Conservation (phyloP, 1,139 yeast genomes). For the Candida tetrigidarum region DNA sequence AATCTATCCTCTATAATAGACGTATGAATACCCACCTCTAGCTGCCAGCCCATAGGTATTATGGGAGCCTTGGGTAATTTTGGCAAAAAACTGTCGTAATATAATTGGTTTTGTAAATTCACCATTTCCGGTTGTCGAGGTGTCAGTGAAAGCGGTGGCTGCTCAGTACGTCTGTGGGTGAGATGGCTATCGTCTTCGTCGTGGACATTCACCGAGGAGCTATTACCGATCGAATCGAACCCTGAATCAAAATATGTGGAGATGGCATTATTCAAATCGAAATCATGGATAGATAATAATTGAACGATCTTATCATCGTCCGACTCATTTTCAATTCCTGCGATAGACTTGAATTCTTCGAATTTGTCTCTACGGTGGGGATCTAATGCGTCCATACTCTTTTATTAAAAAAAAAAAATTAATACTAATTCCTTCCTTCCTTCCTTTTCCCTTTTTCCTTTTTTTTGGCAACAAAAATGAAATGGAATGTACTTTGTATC, state of each 20-base stretch:
- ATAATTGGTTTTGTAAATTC: slow-evolving; percentile 39
- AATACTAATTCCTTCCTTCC: too few species aligned
- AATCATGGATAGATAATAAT: slow-evolving; percentile 45
- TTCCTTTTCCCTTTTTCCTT: not conserved
- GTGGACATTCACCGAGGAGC: slow-evolving; percentile 22
- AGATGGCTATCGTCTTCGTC: slow-evolving; percentile 15
- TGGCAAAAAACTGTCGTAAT: slow-evolving; percentile 40
- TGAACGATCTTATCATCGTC: slow-evolving; percentile 38
- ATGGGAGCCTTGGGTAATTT: slow-evolving; percentile 47
- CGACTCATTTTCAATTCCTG: slow-evolving; percentile 32
- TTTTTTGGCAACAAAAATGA: not conserved
- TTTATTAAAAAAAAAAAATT: not conserved
- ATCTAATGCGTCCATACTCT: slow-evolving; percentile 9
- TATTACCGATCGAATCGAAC: slow-evolving; percentile 29
- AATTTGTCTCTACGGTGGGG: slow-evolving; percentile 21
- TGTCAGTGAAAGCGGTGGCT: not conserved
- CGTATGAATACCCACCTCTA: slow-evolving; percentile 50
- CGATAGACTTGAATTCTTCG: slow-evolving; percentile 48
- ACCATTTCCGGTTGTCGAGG: slow-evolving; percentile 17
- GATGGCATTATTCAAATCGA: slow-evolving; percentile 55
- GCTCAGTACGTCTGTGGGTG: slow-evolving; percentile 9
- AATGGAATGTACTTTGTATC: not conserved
- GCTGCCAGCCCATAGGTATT: slow-evolving; percentile 45
- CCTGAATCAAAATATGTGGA: slow-evolving; percentile 57
- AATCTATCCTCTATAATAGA: slow-evolving; percentile 27